phyloP scores from a whole-genome alignment of 345 rosid species.

The Boechera stricta region DNA sequence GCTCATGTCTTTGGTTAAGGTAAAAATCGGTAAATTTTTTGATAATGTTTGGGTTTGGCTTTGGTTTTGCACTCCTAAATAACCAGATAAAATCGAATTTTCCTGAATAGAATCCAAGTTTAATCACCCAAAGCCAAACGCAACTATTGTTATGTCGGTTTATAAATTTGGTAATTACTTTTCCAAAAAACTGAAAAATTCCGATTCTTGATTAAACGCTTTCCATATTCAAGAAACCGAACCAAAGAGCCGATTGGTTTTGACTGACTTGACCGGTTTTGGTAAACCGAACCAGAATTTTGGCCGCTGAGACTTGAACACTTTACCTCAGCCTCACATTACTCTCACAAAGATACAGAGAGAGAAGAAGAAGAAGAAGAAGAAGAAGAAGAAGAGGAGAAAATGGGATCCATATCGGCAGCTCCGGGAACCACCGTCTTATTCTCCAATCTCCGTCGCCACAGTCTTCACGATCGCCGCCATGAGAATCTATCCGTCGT shows the following conservation, averaged over 20 bases:
- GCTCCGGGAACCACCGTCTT: constrained; percentile 43
- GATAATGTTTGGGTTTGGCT: background rate
- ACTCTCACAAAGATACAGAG: background rate
- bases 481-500: constrained; percentile 46
- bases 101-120: no score
- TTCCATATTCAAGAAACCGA: no score
- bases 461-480: constrained; percentile 33
- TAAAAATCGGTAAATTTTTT: background rate
- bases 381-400: background rate
- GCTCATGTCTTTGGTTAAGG: background rate
- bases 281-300: background rate
- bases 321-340: constrained; percentile 10
- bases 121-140: background rate
- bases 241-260: no score
- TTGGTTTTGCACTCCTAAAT: background rate
- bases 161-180: background rate
- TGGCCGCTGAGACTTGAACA: background rate
- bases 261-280: no score
- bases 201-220: no score
- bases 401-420: constrained; percentile 48
- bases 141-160: no score
- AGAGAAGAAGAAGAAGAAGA: background rate
- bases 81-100: background rate
- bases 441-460: constrained; percentile 29
- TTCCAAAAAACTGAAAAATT: no score